Evolutionary conservation across 139 green algal species (phyloP), one percentile per base, ranked within the genome.

Genomic region (Haematococcus sp.): DNA sequence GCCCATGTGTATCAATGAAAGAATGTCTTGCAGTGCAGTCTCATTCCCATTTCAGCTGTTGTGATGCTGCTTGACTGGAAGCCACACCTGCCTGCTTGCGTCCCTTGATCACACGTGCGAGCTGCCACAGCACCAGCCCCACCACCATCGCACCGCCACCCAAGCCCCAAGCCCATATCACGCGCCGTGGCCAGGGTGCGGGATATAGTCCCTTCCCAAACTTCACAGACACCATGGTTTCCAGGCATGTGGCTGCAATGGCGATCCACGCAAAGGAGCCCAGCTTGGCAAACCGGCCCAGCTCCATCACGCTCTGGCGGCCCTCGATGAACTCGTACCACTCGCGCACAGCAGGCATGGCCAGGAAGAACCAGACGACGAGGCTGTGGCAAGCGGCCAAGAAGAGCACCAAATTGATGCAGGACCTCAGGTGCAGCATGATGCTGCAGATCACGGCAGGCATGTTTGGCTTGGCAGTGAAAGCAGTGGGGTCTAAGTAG

Each of bases 301-400:
- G 35, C 70, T 51, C 34, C 35, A 31, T 13, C 27, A 27, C 44
- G 22, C 28, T 63, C 68, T 32, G 22, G 58, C 73, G 56, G n/a
- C 59, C 75, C 32, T 93, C 81, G 17, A 97, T 87, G 74, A 91
- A 97, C 59, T 92, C 84, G 66, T 94, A 96, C 27, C 92, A 97
- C 78, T 97, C 84, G 25, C 84, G 70, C 16, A 84, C 70, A 11
- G 63, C 81, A 54, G 77, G 77, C 2, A 78, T 51, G 11, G 44
- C 74, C 4, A 70, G 23, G 0, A 71, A 40, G 16, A 75, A 74
- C 74, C 65, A 71, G 20, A 67, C n/a, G 27, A 72, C 4, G 4
- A 76, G 63, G 2, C 51, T 56, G 30, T 31, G 66, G 66, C 22
- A 28, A 15, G 0, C 0, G 34, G 43, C n/a, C n/a, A n/a, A n/a